Conservation (phyloP, 441 rosid species). For the Oxalis stricta region DNA sequence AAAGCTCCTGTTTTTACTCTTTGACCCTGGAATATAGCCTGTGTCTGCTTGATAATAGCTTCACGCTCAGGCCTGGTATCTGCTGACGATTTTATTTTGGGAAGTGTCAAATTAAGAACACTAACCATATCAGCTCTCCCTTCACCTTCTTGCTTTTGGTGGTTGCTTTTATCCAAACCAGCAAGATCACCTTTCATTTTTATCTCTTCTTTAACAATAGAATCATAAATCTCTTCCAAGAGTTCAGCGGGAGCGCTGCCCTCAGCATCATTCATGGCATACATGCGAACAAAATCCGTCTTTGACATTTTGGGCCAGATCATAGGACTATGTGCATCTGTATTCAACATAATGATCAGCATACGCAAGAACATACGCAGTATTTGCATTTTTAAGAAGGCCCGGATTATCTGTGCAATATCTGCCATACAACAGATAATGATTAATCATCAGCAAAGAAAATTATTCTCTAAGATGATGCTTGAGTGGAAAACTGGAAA, state of each 20-base stretch:
- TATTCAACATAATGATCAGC: constrained; percentile 97
- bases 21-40: constrained; percentile 81
- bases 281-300: constrained; percentile 83
- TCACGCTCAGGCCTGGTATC: constrained; percentile 86
- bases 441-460: too few species aligned
- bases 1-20: constrained; percentile 89
- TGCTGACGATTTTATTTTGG: constrained; percentile 51
- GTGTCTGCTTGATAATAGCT: constrained; percentile 84
- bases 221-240: constrained; percentile 90
- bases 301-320: constrained; percentile 99
- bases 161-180: constrained; percentile 42
- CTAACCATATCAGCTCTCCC: constrained; percentile 83
- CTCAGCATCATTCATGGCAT: constrained; percentile 71
- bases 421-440: constrained; percentile 44
- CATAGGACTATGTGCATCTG: constrained; percentile 97
- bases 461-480: neutral
- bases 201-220: constrained; percentile 92
- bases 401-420: constrained; percentile 96
- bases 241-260: constrained; percentile 81
- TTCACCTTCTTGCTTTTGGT: constrained; percentile 78
- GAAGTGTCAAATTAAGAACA: constrained; percentile 89
- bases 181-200: constrained; percentile 79
- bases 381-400: constrained; percentile 94
- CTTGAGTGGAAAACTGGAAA: too few species aligned
- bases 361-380: constrained; percentile 98